These are phyloP conservation scores for Malus hybrid DNA, from an alignment of 331 rosid species.

Conservation along the genomic window DNA sequence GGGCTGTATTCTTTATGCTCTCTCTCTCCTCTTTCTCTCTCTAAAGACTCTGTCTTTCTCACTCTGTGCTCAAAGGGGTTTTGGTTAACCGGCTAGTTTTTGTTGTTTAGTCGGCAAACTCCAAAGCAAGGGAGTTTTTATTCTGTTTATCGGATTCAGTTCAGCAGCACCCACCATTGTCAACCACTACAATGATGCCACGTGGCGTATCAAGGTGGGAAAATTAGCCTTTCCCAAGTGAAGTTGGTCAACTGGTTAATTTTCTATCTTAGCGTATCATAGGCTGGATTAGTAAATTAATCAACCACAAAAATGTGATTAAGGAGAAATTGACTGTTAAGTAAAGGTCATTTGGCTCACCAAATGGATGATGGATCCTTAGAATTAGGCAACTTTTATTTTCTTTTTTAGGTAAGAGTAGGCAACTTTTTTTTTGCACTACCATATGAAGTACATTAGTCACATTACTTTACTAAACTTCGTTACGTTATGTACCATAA, in stretches of 20 bases:
- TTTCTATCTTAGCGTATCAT: constrained; percentile 5
- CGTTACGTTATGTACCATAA: not conserved
- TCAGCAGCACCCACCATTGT: constrained; percentile 4
- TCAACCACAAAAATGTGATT: constrained; percentile 5
- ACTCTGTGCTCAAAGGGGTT: not conserved
- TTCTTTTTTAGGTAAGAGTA: not conserved
- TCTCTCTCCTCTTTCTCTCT: not conserved
- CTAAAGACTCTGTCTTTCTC: not conserved
- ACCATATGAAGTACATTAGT: not conserved
- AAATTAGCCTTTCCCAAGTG: constrained; percentile 7
- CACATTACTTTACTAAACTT: not conserved
- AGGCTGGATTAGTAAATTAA: constrained; percentile 1
- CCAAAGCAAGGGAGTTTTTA: not conserved
- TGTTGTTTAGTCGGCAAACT: constrained; percentile 29
- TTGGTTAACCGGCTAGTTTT: constrained; percentile 7
- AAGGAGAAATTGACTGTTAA: constrained; percentile 32
- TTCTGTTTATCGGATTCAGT: constrained; percentile 1
- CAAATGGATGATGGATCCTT: too few relatives aligned
- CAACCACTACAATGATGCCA: constrained; percentile 40
- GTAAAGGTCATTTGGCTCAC: constrained; percentile 34
- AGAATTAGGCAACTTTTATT: too few relatives aligned
- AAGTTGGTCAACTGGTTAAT: constrained; percentile 38
- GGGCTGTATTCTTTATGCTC: constrained; percentile 12
- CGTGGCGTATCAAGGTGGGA: constrained; percentile 1
- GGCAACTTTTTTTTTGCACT: not conserved